Percentiles rank a stretch among this genome's conserved stretches.
phyloP scores from a whole-genome alignment of 306 rosid species.

The Lagenaria siceraria region DNA sequence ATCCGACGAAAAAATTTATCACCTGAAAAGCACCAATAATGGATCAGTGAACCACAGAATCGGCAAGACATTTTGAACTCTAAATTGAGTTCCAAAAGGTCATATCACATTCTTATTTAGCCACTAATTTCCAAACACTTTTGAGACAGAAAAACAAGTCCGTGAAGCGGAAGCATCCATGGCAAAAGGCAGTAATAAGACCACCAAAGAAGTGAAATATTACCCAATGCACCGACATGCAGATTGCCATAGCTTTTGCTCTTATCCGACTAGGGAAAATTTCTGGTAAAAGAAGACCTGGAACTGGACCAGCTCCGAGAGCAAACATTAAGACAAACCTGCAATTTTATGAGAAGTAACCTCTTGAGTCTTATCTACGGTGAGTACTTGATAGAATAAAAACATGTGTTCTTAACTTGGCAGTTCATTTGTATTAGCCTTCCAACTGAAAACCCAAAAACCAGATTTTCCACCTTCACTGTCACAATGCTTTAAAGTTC shows the following conservation, averaged over 20 bases:
- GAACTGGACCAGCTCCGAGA: conserved; percentile 98
- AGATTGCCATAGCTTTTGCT: conserved; percentile 92
- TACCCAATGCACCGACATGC: conserved; percentile 99
- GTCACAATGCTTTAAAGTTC: not conserved
- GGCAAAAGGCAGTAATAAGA: not conserved
- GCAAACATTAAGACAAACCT: conserved; percentile 90
- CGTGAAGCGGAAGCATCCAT: not conserved
- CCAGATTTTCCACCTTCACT: not conserved
- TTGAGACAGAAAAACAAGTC: not conserved
- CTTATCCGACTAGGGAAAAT: conserved; percentile 81
- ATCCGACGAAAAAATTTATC: conserved; percentile 84
- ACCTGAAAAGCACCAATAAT: conserved; percentile 33
- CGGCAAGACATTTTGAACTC: not conserved
- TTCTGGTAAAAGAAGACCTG: conserved; percentile 88
- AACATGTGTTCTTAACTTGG: not conserved
- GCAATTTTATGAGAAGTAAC: conserved; percentile 14
- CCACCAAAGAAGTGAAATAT: conserved; percentile 15
- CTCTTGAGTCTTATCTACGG: not conserved
- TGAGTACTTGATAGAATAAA: not conserved
- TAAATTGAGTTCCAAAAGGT: not conserved
- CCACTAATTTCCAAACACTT: not conserved
- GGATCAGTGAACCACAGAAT: not conserved
- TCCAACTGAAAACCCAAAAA: not conserved
- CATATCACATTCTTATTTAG: not conserved
- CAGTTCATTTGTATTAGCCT: not conserved